A percentile compares a stretch with the other conserved stretches of the same genome.
phyloP scores from a whole-genome alignment of 192 early-diverging fungal species.

The Backusella psychrophila region DNA sequence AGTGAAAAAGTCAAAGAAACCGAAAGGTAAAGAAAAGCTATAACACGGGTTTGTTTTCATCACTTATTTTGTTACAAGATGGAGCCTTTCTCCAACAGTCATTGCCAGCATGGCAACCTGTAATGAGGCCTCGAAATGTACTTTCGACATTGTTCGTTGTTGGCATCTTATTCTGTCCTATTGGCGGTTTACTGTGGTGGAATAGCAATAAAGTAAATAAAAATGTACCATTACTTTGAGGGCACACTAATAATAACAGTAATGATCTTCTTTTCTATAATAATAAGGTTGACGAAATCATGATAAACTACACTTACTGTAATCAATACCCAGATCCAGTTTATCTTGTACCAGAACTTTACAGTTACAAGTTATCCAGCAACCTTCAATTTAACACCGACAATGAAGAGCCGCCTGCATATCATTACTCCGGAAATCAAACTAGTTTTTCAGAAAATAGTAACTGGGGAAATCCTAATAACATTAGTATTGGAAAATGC shows the following conservation, averaged over 20 bases:
- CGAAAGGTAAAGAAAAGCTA: neutral
- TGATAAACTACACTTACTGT: constrained; percentile 48
- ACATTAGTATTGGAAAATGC: constrained; percentile 48
- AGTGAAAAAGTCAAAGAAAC: neutral
- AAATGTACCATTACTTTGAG: neutral
- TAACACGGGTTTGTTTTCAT: neutral
- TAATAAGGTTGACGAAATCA: constrained; percentile 43
- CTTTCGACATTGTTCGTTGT: constrained; percentile 92
- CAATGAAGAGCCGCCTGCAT: constrained; percentile 18
- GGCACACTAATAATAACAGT: neutral
- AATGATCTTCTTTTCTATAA: too few relatives aligned
- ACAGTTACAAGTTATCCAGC: constrained; percentile 6
- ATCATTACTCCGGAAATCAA: constrained; percentile 14
- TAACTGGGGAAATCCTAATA: constrained; percentile 1
- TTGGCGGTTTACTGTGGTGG: constrained; percentile 88
- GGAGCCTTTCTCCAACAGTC: constrained; percentile 97
- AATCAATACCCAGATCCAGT: constrained; percentile 11
- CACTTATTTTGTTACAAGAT: constrained; percentile 42
- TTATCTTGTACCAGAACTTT: constrained; percentile 32
- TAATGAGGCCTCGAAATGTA: constrained; percentile 96
- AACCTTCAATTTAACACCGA: neutral
- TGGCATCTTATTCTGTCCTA: constrained; percentile 89
- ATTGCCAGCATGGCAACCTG: constrained; percentile 98
- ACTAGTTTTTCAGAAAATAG: constrained; percentile 13
- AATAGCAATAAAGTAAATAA: constrained; percentile 46